Evolutionary conservation across 2,329 filamentous ascomycete genomes (phyloP).

Genomic region (Penicillium sp.): DNA sequence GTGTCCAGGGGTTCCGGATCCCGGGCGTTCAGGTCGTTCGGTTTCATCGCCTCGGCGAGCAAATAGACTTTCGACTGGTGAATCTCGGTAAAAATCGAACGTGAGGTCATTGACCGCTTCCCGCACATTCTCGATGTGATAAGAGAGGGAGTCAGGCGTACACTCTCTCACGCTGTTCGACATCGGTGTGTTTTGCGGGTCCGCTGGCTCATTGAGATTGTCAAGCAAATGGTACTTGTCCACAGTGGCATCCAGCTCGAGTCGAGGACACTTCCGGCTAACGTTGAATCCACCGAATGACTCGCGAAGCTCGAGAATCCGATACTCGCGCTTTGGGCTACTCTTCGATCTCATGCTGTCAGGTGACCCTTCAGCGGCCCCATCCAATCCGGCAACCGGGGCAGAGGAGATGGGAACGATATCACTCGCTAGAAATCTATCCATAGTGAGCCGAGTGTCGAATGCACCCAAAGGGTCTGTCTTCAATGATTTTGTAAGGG

Average conservation of each 20-base stretch:
- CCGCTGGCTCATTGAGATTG: slow-evolving; percentile 12
- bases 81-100: slow-evolving; percentile 16
- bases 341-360: not conserved
- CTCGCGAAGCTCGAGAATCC: slow-evolving; percentile 1
- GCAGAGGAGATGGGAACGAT: slow-evolving; percentile 12
- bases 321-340: slow-evolving; percentile 1
- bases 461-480: slow-evolving; percentile 16
- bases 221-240: slow-evolving; percentile 23
- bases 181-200: slow-evolving; percentile 22
- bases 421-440: slow-evolving; percentile 6
- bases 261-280: slow-evolving; percentile 13
- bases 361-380: not conserved
- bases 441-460: slow-evolving; percentile 22
- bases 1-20: not conserved
- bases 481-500: slow-evolving; percentile 13
- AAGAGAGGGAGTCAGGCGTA: not conserved
- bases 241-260: slow-evolving; percentile 21
- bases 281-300: not conserved
- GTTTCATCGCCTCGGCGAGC: not conserved
- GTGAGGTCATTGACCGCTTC: slow-evolving; percentile 3
- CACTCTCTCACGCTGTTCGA: slow-evolving; percentile 13
- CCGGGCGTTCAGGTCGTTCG: not conserved
- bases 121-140: slow-evolving; percentile 6
- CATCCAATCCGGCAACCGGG: slow-evolving; percentile 13
- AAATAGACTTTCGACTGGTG: slow-evolving; percentile 1